A percentile compares a stretch with the other conserved stretches of the same genome.
These are phyloP conservation scores for Amylocystis lapponica DNA, from an alignment of 768 basidiomycete genomes.

Conservation along the genomic window DNA sequence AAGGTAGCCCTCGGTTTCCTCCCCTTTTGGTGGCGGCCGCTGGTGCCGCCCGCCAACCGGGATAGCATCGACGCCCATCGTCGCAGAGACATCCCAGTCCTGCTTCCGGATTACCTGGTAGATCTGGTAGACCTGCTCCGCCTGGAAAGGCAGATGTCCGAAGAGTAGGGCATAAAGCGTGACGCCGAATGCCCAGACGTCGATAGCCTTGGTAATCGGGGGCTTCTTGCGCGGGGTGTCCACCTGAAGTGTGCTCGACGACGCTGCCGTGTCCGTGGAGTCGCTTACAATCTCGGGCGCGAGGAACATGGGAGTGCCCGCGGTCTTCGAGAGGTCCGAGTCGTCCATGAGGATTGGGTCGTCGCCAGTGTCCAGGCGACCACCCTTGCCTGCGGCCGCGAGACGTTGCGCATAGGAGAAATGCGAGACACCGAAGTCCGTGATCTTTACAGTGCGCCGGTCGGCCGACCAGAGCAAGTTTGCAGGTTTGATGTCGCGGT, in stretches of 20 bases:
- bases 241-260: conserved; percentile 21
- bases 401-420: conserved; percentile 87
- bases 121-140: conserved; percentile 62
- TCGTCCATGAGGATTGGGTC: conserved; percentile 76
- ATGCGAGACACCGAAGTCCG: conserved; percentile 96
- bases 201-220: conserved; percentile 86
- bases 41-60: conserved; percentile 60
- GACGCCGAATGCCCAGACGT: conserved; percentile 96
- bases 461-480: conserved; percentile 91
- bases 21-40: conserved; percentile 17
- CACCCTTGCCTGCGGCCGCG: conserved; percentile 51
- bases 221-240: conserved; percentile 33
- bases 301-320: conserved; percentile 93
- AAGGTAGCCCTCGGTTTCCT: conserved; percentile 47
- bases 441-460: conserved; percentile 89
- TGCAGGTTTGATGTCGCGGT: conserved; percentile 98
- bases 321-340: conserved; percentile 81
- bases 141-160: conserved; percentile 75
- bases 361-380: conserved; percentile 24
- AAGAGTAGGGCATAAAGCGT: conserved; percentile 94
- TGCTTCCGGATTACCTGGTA: conserved; percentile 75
- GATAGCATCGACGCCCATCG: conserved; percentile 68
- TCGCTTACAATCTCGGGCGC: conserved; percentile 93
- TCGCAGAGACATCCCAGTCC: conserved; percentile 61
- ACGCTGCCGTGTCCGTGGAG: conserved; percentile 26